Conservation (phyloP, 371 early-diverging fungal species). For the Entomophthora muscae region DNA sequence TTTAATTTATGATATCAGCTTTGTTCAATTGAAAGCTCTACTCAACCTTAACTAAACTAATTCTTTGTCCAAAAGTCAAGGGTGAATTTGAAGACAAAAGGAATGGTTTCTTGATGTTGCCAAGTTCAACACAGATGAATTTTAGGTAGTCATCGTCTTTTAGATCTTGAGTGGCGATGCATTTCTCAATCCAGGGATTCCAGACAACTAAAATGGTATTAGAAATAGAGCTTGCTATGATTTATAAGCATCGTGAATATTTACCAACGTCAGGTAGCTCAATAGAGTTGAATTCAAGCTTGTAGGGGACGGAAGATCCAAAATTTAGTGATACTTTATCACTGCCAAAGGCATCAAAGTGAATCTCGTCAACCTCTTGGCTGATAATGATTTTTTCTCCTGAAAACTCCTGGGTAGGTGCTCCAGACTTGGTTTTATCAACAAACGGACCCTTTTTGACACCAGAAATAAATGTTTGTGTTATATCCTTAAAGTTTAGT, state of each 20-base stretch:
- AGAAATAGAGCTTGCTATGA: not conserved
- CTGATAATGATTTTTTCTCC: constrained; percentile 29
- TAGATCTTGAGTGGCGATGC: constrained; percentile 76
- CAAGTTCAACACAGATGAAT: constrained; percentile 83
- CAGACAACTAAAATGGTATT: constrained; percentile 51
- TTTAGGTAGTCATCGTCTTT: constrained; percentile 58
- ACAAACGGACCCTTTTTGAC: constrained; percentile 31
- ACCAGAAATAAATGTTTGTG: constrained; percentile 36
- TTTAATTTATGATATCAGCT: too few relatives aligned
- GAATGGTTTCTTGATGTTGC: constrained; percentile 48
- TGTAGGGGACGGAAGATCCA: constrained; percentile 21
- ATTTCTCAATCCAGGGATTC: constrained; percentile 91
- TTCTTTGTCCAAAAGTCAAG: not conserved
- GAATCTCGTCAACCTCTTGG: constrained; percentile 62
- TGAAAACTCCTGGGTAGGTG: constrained; percentile 12
- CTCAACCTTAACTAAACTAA: not conserved
- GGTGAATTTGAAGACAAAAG: not conserved
- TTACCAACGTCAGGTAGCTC: constrained; percentile 52
- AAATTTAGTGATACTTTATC: constrained; percentile 26
- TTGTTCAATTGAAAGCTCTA: too few relatives aligned
- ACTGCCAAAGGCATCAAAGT: constrained; percentile 24
- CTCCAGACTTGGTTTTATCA: constrained; percentile 43
- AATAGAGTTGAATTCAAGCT: constrained; percentile 26
- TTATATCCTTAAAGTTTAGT: constrained; percentile 20
- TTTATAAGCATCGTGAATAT: not conserved